These are phyloP conservation scores for Arthrobotrys entomopaga DNA, from an alignment of 2,329 filamentous ascomycete genomes.

Conservation along the genomic window DNA sequence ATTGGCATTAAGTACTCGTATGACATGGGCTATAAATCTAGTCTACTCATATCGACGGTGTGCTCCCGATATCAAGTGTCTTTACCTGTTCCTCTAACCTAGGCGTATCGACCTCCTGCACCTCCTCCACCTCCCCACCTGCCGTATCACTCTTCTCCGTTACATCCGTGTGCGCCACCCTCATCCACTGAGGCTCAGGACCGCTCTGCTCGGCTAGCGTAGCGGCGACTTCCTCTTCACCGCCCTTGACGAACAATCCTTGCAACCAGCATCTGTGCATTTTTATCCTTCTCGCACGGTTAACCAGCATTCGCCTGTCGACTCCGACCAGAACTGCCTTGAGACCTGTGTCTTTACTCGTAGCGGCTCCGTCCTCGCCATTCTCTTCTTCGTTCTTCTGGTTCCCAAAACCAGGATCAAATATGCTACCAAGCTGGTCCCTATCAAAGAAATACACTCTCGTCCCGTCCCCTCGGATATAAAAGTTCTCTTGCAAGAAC, in stretches of 20 bases:
- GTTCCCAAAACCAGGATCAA: constrained; percentile 51
- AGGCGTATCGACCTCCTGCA: constrained; percentile 45
- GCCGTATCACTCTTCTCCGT: constrained; percentile 13
- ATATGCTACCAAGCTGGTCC: constrained; percentile 79
- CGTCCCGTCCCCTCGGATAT: constrained; percentile 93
- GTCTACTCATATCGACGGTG: constrained; percentile 24
- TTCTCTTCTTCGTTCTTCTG: constrained; percentile 29
- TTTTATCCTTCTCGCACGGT: constrained; percentile 87
- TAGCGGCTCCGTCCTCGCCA: constrained; percentile 50
- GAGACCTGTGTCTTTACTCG: constrained; percentile 55
- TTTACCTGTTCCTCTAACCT: constrained; percentile 38
- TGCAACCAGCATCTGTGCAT: constrained; percentile 99
- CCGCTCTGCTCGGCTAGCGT: constrained; percentile 37
- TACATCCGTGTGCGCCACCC: constrained; percentile 50
- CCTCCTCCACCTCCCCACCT: constrained; percentile 22
- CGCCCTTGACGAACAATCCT: constrained; percentile 76
- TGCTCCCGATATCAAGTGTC: constrained; percentile 28
- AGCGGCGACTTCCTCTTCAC: constrained; percentile 39
- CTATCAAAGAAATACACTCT: constrained; percentile 97
- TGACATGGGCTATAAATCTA: neutral
- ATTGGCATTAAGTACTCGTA: constrained; percentile 16
- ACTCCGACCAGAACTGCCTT: constrained; percentile 75
- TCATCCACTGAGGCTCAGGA: constrained; percentile 52
- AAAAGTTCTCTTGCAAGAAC: constrained; percentile 96
- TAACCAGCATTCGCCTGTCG: constrained; percentile 89